Base-by-base conservation (phyloP, 2,329 filamentous ascomycete species). In the Exophiala sideris region DNA sequence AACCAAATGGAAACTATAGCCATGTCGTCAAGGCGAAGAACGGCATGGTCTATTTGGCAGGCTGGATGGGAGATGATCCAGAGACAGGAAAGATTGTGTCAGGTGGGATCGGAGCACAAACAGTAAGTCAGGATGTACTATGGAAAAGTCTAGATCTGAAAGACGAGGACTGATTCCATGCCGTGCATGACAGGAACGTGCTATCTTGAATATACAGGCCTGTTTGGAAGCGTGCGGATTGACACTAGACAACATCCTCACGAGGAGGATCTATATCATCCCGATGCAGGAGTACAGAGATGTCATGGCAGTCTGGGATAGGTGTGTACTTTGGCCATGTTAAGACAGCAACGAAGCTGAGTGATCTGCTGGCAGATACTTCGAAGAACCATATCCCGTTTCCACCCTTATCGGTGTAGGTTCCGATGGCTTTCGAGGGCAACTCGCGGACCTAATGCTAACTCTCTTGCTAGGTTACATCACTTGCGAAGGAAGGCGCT, bases 171-270 rank as follows among this genome's bases (percentile, higher is more conserved):
- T 44, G 8, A n/a, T 18, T 2, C 3, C 16, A 18, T 3, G 16
- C 21, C 18, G 18, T 9, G 11, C 24, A 29, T 8, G 24, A 29
- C 24, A 52, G 50, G 47, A 53, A 14, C 50, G 47, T n/a, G 45
- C 38, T 10, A 53, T 53, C 14, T 12, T 35, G 12, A 53, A 53
- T 35, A 53, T 53, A 16, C 40, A 44, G 10, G 50, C 50, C 12
- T 53, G 50, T 24, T 45, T 53, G 16, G 45, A 53, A 21, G 50
- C 50, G 14, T 45, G 44, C 10, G 50, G 50, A 12, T 53, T 46
- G 21, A 34, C 35, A 10, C 42, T 53, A 2, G 50, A 53, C 44
- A 53, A 53, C 10, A 41, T 53, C 36, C n/a, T 53, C 18, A 32
- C 44, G 16, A 42, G 45, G 42, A 33, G 50, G 42, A 12, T 53